Evolutionary conservation across 805 yeast species (phyloP).

Genomic region (Barnettozyma salicaria): DNA sequence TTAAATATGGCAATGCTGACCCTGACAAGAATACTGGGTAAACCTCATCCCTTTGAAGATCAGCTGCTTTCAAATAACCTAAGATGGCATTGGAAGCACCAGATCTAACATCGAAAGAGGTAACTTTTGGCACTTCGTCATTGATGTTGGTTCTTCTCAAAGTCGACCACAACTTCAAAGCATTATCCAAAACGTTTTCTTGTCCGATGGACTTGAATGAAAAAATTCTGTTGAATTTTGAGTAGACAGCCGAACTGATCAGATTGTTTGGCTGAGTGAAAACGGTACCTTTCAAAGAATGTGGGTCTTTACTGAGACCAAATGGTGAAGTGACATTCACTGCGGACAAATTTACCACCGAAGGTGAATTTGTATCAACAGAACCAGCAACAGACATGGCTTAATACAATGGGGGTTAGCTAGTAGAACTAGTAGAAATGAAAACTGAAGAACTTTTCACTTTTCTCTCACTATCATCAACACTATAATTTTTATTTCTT

Average conservation of each 20-base stretch:
- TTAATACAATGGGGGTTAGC: not conserved
- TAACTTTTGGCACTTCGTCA: constrained; percentile 55
- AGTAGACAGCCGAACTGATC: constrained; percentile 48
- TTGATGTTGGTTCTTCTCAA: constrained; percentile 44
- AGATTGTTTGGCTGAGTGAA: constrained; percentile 52
- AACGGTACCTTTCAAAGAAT: constrained; percentile 39
- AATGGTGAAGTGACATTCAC: constrained; percentile 47
- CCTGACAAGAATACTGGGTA: constrained; percentile 54
- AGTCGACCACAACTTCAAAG: constrained; percentile 54
- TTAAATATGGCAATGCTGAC: constrained; percentile 62
- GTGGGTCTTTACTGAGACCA: constrained; percentile 56
- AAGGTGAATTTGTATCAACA: constrained; percentile 16
- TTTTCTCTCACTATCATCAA: too few species aligned
- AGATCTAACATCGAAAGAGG: constrained; percentile 61
- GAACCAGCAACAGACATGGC: constrained; percentile 21
- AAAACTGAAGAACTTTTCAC: constrained; percentile 1
- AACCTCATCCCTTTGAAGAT: constrained; percentile 28
- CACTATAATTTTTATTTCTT: too few species aligned
- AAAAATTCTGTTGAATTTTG: constrained; percentile 48
- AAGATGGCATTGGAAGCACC: constrained; percentile 80
- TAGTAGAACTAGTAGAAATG: not conserved
- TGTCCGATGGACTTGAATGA: constrained; percentile 65
- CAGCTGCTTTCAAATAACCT: constrained; percentile 49
- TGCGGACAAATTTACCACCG: constrained; percentile 29
- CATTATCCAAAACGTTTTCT: constrained; percentile 52